Evolutionary conservation across 306 rosid genomes (phyloP).

Genomic region (Acacia acuminata): DNA sequence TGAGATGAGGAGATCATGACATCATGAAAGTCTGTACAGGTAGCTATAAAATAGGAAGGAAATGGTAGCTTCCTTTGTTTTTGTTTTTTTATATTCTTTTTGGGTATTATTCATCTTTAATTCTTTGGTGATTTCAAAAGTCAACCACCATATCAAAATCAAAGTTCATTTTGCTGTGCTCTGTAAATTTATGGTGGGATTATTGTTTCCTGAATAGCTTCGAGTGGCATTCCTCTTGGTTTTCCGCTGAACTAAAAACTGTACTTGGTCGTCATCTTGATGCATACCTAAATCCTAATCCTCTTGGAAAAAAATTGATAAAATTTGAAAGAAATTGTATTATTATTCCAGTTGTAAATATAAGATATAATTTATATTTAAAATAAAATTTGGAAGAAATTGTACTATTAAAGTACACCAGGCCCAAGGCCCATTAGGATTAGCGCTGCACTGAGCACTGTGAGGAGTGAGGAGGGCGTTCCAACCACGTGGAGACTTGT

Average conservation of each 20-base stretch:
- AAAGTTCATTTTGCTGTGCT: constrained; percentile 15
- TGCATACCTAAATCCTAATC: background rate
- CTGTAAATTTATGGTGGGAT: constrained; percentile 1
- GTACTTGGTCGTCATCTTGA: too few relatives aligned
- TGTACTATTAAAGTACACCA: too few relatives aligned
- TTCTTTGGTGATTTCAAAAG: background rate
- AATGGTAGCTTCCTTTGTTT: background rate
- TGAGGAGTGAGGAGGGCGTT: constrained; percentile 24
- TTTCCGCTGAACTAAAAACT: background rate
- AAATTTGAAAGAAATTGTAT: too few relatives aligned
- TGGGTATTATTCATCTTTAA: background rate
- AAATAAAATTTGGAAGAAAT: too few relatives aligned
- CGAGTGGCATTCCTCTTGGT: background rate
- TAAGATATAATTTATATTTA: too few relatives aligned
- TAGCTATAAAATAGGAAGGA: constrained; percentile 26
- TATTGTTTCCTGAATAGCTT: background rate
- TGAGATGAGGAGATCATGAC: constrained; percentile 24
- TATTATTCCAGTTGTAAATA: too few relatives aligned
- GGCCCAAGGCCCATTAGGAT: constrained; percentile 6
- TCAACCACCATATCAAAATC: background rate
- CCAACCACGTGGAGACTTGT: constrained; percentile 48
- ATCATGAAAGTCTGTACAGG: constrained; percentile 17
- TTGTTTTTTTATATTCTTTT: background rate
- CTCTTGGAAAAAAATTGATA: background rate
- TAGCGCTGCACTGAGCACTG: background rate